Evolutionary conservation across 306 rosid genomes (phyloP).

Genomic region (Leucaena leucocephala): DNA sequence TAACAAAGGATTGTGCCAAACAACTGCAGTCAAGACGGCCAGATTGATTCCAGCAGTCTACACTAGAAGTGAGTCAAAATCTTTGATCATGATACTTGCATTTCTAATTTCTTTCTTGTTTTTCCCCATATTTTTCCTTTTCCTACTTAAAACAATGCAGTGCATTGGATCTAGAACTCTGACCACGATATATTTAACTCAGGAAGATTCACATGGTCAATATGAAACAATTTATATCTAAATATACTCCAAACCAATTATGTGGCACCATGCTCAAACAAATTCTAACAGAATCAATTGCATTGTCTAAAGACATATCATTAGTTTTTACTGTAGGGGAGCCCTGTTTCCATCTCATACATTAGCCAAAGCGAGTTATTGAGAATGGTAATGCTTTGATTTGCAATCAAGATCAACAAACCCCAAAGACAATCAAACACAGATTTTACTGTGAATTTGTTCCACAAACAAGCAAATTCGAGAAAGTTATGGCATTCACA

Average conservation of each 20-base stretch:
- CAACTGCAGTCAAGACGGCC: not conserved
- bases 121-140: not conserved
- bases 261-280: not conserved
- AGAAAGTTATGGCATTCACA: not conserved
- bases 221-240: not conserved
- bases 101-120: not conserved
- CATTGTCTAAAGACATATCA: conserved; percentile 5
- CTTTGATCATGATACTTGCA: not conserved
- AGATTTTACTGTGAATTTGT: not conserved
- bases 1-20: not conserved
- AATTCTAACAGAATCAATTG: not conserved
- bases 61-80: conserved; percentile 12
- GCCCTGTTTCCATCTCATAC: not conserved
- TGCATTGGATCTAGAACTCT: not conserved
- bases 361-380: not conserved
- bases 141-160: not conserved
- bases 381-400: conserved; percentile 10
- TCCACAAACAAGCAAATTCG: conserved; percentile 11
- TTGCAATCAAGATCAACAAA: conserved; percentile 14
- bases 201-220: not conserved
- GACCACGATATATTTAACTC: not conserved
- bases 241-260: conserved; percentile 24
- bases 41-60: not conserved
- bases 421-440: not conserved
- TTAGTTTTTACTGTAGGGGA: conserved; percentile 2